phyloP scores from a whole-genome alignment of 176 grass and related monocot genomes.

The Canna indica region DNA sequence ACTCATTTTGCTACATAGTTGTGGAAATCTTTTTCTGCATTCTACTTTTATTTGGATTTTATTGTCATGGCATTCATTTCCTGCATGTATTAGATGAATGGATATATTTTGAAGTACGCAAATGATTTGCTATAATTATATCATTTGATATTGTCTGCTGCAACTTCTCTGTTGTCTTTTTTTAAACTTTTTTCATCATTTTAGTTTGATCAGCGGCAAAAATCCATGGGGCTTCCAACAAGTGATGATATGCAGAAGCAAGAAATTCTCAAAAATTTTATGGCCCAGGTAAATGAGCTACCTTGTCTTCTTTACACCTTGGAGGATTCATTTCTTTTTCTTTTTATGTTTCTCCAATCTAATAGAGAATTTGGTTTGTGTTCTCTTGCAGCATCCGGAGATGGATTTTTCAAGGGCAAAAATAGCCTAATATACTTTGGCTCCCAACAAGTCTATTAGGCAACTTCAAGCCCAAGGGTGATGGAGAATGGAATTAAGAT shows the following conservation, averaged over 20 bases:
- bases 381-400: conserved; percentile 25
- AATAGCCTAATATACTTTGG: conserved; percentile 10
- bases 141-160: neutral
- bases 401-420: conserved; percentile 51
- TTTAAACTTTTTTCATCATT: neutral
- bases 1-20: too few species aligned
- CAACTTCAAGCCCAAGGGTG: neutral
- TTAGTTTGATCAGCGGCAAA: conserved; percentile 95
- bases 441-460: too few species aligned
- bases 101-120: neutral
- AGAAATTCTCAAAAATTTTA: conserved; percentile 94
- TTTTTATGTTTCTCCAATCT: neutral
- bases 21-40: too few species aligned
- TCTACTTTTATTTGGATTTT: too few species aligned
- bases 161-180: neutral
- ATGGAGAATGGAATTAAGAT: neutral
- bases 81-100: neutral
- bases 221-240: conserved; percentile 87
- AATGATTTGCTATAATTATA: neutral
- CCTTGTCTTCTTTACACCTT: neutral
- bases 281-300: conserved; percentile 46
- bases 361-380: conserved; percentile 11
- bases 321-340: neutral
- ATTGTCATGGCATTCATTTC: too few species aligned
- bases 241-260: conserved; percentile 97